These are phyloP conservation scores for Paraphoma sp. DNA, from an alignment of 2,329 filamentous ascomycete species.

Conservation along the genomic window DNA sequence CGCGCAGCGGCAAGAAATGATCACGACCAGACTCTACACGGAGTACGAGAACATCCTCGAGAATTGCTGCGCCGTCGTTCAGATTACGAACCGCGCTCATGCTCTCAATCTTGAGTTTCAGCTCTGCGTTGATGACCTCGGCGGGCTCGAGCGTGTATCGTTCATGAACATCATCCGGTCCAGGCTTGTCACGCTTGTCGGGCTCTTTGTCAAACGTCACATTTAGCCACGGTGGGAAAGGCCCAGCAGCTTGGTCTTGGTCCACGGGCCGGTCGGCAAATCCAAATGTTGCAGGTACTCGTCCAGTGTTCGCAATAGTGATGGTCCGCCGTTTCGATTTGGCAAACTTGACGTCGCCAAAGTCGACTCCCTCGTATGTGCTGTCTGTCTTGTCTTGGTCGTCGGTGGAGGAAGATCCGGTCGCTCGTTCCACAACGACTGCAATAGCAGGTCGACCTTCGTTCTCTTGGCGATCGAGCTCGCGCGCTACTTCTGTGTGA, in stretches of 20 bases:
- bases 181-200: slow-evolving; percentile 39
- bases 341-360: slow-evolving; percentile 76
- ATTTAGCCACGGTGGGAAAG: slow-evolving; percentile 71
- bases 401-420: slow-evolving; percentile 29
- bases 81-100: slow-evolving; percentile 70
- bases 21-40: slow-evolving; percentile 84
- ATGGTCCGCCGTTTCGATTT: slow-evolving; percentile 70
- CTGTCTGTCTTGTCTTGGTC: slow-evolving; percentile 45
- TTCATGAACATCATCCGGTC: slow-evolving; percentile 39
- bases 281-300: slow-evolving; percentile 77
- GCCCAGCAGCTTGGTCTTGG: slow-evolving; percentile 50
- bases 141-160: slow-evolving; percentile 80
- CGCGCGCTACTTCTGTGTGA: slow-evolving; percentile 84
- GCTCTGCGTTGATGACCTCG: slow-evolving; percentile 74
- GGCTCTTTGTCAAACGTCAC: slow-evolving; percentile 67
- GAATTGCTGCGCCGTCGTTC: slow-evolving; percentile 68
- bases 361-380: slow-evolving; percentile 69
- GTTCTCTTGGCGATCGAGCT: slow-evolving; percentile 90
- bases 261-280: slow-evolving; percentile 76
- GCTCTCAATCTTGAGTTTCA: slow-evolving; percentile 72
- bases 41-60: slow-evolving; percentile 90
- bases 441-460: slow-evolving; percentile 84
- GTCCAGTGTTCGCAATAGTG: slow-evolving; percentile 91
- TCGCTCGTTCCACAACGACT: slow-evolving; percentile 72
- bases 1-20: slow-evolving; percentile 86